Base-by-base conservation (phyloP, 495 filamentous ascomycete genomes). In the Penicillium steckii region DNA sequence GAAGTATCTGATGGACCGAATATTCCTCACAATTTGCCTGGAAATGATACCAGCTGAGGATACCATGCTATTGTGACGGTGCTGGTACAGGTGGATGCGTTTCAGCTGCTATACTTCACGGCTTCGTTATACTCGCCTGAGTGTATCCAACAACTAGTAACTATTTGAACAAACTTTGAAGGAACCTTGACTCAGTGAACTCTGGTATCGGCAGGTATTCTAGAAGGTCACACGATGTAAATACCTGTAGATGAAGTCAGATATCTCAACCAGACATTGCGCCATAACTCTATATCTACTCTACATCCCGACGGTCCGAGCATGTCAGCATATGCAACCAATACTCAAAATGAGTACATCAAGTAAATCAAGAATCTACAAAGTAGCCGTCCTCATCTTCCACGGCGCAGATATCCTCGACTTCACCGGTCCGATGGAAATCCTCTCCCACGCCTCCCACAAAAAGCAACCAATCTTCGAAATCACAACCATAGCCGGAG, bases 381-480 rank as follows among this genome's bases (percentile, higher is more conserved):
- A 52, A 15, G 60, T 62, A 10, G 66, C 61, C 9, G 52, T 80
- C 48, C 46, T 74, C 35, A 53, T 82, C 37, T 68, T 73, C 57
- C 48, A 67, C 2, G 67, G 68, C 48, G 74, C 75, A 55, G 72
- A 80, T 60, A 66, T 72, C 23, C 62, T 87, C 61, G 85, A 88
- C 73, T 81, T 85, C 59, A 70, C 76, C 23, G 85, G 84, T 27
- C 83, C 85, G 19, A 69, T 87, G 26, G 82, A 87, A 65, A 74
- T 84, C 23, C 52, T 60, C 3, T 57, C 54, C 3, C 50, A 57
- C 23, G 41, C 24, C 42, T 52, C 50, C 17, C 44, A 60, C 13
- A 7, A 19, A 5, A 48, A 40, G 1, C 33, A 64, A 1, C 50
- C n/a, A 8, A 22, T 56, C n/a, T 71, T 69, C 51, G 40, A 55